These are phyloP conservation scores for Aegilops speltoides DNA, from an alignment of 176 grass and related monocot genomes.

Conservation along the genomic window DNA sequence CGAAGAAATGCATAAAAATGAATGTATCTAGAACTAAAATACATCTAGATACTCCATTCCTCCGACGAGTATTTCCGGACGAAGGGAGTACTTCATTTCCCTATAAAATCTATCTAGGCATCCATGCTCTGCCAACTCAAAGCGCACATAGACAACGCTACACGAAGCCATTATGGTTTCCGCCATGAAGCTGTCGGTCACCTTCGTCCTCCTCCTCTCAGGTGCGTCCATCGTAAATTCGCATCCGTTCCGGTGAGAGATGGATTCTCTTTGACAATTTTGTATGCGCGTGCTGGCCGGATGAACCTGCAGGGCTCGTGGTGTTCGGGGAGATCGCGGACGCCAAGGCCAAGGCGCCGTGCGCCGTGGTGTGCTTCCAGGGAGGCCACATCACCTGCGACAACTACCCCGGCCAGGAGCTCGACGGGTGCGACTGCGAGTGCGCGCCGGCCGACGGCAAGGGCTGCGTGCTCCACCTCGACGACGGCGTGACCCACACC, in stretches of 20 bases:
- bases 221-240: not conserved
- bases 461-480: constrained; percentile 37
- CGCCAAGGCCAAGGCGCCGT: not conserved
- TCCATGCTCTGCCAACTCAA: not conserved
- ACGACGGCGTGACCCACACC: not conserved
- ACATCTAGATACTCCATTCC: too few relatives aligned
- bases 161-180: not conserved
- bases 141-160: not conserved
- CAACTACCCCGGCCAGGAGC: constrained; percentile 27
- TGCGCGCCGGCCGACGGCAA: constrained; percentile 30
- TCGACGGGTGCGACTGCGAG: constrained; percentile 40
- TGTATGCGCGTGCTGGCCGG: not conserved
- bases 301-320: constrained; percentile 13
- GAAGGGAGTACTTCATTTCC: not conserved
- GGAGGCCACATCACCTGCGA: constrained; percentile 43
- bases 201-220: constrained; percentile 25
- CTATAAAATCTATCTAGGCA: not conserved
- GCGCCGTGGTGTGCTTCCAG: constrained; percentile 27
- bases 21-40: too few relatives aligned
- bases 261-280: not conserved
- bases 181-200: not conserved
- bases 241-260: not conserved
- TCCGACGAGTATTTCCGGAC: too few relatives aligned
- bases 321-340: constrained; percentile 6
- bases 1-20: too few relatives aligned